phyloP scores from a whole-genome alignment of 2,329 filamentous ascomycete species.

The Lachnellula cervina region DNA sequence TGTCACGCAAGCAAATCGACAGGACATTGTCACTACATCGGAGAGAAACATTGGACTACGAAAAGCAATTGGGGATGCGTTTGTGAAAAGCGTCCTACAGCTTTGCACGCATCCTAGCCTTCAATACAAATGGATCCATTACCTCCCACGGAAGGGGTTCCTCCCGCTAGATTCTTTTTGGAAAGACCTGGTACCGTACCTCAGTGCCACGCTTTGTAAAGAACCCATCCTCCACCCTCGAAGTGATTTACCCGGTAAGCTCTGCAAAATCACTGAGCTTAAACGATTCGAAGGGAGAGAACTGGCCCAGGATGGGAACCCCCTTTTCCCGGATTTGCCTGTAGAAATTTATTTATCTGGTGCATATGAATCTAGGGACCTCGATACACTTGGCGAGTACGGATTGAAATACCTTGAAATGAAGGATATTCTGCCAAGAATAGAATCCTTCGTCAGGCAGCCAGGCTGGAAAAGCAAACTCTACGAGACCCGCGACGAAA shows the following conservation, averaged over 20 bases:
- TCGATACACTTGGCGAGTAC: neutral
- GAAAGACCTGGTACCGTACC: neutral
- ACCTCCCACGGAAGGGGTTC: conserved; percentile 33
- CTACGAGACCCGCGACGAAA: neutral
- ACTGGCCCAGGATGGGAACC: neutral
- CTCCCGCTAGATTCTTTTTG: conserved; percentile 3
- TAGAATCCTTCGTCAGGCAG: no score
- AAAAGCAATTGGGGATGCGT: conserved; percentile 34
- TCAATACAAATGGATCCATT: conserved; percentile 42
- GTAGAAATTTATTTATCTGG: conserved; percentile 9
- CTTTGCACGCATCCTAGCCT: conserved; percentile 36
- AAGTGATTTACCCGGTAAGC: no score
- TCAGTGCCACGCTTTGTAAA: conserved; percentile 2
- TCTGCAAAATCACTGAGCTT: neutral
- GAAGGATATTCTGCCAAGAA: neutral
- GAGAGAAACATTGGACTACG: conserved; percentile 36
- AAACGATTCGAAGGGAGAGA: neutral
- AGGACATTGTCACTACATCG: conserved; percentile 38
- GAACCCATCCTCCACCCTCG: neutral
- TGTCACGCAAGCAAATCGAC: conserved; percentile 40
- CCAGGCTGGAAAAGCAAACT: no score
- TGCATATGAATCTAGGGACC: neutral
- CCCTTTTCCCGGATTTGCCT: conserved; percentile 9
- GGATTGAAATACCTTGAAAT: neutral
- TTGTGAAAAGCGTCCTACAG: conserved; percentile 35